phyloP scores from a whole-genome alignment of 2,329 filamentous ascomycete genomes.

The Elsinoe arachidis region DNA sequence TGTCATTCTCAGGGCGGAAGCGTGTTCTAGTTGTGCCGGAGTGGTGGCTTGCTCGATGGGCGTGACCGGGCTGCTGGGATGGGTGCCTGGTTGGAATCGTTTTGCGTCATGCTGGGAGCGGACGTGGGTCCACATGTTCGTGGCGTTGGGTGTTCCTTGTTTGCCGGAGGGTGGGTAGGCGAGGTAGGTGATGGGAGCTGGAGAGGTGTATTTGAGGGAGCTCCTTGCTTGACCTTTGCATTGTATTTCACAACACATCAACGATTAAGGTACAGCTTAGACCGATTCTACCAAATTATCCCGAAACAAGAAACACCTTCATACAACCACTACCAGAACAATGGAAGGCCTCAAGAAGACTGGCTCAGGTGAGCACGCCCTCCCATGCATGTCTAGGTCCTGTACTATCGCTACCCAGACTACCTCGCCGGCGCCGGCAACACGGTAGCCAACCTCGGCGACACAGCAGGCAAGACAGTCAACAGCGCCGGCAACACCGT shows the following conservation, averaged over 20 bases:
- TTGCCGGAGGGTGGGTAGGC: neutral
- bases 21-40: too few relatives aligned
- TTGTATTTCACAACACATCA: neutral
- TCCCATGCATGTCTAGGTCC: neutral
- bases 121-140: neutral
- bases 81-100: neutral
- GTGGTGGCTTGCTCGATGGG: too few relatives aligned
- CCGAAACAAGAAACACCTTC: neutral
- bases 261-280: neutral
- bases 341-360: constrained; percentile 12
- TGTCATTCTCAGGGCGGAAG: too few relatives aligned
- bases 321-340: neutral
- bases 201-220: neutral
- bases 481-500: constrained; percentile 22
- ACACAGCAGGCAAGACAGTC: constrained; percentile 27
- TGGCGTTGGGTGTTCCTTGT: neutral
- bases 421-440: constrained; percentile 27
- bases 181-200: neutral
- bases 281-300: neutral
- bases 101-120: constrained; percentile 2
- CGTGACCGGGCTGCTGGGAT: too few relatives aligned
- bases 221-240: neutral
- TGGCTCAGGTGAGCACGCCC: neutral
- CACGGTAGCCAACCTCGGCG: constrained; percentile 27
- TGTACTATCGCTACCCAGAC: neutral